A percentile compares a stretch with the other conserved stretches of the same genome.
Conservation (phyloP, 225 moss, liverwort and hornwort species). For the Climacium dendroides region DNA sequence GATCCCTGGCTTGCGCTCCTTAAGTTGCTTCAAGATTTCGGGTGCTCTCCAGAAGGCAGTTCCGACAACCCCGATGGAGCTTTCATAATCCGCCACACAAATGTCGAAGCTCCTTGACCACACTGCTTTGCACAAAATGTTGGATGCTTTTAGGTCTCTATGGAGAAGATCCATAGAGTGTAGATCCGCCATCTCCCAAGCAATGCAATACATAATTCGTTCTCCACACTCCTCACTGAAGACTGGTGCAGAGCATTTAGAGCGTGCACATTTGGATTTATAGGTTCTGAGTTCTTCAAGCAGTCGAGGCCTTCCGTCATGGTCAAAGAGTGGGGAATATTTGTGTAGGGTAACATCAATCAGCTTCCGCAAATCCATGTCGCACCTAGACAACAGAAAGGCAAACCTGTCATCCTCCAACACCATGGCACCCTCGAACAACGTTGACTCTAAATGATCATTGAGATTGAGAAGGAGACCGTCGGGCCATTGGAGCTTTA, state of each 20-base stretch:
- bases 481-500: not conserved
- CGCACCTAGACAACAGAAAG: not conserved
- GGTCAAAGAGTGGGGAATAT: not conserved
- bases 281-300: not conserved
- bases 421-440: not conserved
- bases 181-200: not conserved
- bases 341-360: not conserved
- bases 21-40: too few species aligned
- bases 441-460: rapidly evolving
- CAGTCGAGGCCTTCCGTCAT: rapidly evolving
- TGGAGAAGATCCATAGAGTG: not conserved
- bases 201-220: not conserved
- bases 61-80: not conserved
- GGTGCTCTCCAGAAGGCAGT: not conserved
- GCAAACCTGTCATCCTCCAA: not conserved
- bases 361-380: not conserved
- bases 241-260: not conserved
- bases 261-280: not conserved
- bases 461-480: not conserved
- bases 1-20: too few species aligned
- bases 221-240: not conserved
- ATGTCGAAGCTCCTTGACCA: rapidly evolving
- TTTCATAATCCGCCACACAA: not conserved
- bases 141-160: not conserved
- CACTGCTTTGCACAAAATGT: not conserved